Percentiles rank a stretch among this genome's conserved stretches.
Conservation (phyloP, 1,284 basidiomycete species). For the Xanthoconium separans region DNA sequence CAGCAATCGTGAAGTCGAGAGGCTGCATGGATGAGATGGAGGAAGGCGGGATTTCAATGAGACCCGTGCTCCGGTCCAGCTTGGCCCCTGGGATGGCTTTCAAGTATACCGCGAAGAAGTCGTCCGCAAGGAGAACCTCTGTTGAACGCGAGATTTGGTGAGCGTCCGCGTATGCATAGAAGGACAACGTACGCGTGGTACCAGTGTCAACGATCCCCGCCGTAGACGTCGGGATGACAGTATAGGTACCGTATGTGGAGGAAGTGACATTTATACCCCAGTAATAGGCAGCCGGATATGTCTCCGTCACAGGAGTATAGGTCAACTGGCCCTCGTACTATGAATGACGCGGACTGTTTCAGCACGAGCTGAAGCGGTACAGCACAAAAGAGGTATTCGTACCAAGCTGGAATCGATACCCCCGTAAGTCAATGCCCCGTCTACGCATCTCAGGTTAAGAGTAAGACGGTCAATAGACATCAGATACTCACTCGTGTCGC, state of each 20-base stretch:
- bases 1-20: conserved; percentile 22
- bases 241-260: conserved; percentile 13
- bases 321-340: conserved; percentile 21
- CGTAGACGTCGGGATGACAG: conserved; percentile 17
- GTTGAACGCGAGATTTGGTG: neutral
- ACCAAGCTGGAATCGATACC: conserved; percentile 22
- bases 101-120: conserved; percentile 21
- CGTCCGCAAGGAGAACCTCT: conserved; percentile 23
- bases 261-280: conserved; percentile 30
- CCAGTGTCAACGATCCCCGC: conserved; percentile 11
- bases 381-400: neutral
- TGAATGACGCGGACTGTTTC: neutral
- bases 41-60: conserved; percentile 20
- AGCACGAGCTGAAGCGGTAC: neutral
- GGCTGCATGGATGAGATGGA: conserved; percentile 21
- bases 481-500: conserved; percentile 19
- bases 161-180: neutral
- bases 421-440: conserved; percentile 30
- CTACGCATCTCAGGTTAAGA: conserved; percentile 7
- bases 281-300: conserved; percentile 13
- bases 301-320: conserved; percentile 25
- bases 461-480: neutral
- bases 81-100: conserved; percentile 20
- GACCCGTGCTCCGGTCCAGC: conserved; percentile 7
- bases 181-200: conserved; percentile 3